Percentiles rank a stretch among this genome's conserved stretches.
phyloP scores from a whole-genome alignment of 2,329 filamentous ascomycete species.

The Immersiporthe knoxdaviesiana region DNA sequence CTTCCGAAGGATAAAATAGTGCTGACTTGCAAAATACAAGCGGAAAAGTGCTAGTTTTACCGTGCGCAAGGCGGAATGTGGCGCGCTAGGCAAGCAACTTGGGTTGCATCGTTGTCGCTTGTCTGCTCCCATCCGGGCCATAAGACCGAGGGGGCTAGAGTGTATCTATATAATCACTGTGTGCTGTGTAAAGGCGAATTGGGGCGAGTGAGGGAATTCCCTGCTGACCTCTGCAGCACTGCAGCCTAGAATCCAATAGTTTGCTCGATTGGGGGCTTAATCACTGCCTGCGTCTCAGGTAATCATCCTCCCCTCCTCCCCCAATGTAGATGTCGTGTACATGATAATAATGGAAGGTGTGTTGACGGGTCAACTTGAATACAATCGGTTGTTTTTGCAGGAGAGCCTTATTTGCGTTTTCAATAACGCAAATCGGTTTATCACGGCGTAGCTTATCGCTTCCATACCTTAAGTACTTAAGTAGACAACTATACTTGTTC shows the following conservation, averaged over 20 bases:
- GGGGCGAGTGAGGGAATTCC: background rate
- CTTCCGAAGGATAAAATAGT: background rate
- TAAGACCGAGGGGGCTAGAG: background rate
- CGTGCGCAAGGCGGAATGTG: background rate
- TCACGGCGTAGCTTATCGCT: no score
- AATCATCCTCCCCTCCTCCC: no score
- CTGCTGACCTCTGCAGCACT: background rate
- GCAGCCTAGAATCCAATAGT: background rate
- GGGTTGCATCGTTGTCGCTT: background rate
- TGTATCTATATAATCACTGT: background rate
- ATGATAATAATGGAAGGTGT: no score
- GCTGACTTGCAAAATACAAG: background rate
- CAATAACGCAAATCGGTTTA: no score
- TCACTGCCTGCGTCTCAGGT: background rate
- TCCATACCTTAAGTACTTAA: no score
- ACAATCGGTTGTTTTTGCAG: no score
- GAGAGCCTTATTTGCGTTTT: no score
- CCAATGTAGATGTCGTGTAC: no score
- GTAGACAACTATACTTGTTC: no score
- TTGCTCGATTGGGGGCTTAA: no score
- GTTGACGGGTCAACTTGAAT: no score
- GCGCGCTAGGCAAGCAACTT: slow-evolving; percentile 3
- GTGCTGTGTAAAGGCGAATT: background rate
- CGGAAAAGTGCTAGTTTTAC: background rate
- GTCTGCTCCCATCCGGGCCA: background rate